Evolutionary conservation across 2,329 filamentous ascomycete genomes (phyloP).

Genomic region (Malbranchea zuffiana): DNA sequence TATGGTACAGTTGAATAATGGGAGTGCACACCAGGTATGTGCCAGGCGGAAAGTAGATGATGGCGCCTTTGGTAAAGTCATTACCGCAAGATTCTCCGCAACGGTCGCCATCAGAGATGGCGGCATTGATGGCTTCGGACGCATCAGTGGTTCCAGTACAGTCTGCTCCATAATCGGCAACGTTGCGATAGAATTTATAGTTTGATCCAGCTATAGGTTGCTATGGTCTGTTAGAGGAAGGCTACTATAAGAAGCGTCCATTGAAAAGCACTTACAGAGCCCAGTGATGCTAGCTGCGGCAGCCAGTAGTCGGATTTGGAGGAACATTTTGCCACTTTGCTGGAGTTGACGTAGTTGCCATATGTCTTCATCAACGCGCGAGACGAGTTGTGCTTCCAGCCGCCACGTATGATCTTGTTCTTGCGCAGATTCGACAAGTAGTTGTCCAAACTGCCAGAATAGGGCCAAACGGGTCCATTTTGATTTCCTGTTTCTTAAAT

Average conservation of each 20-base stretch:
- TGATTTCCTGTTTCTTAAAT: no score
- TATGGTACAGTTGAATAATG: conserved; percentile 20
- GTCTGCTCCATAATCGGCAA: conserved; percentile 26
- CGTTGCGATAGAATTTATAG: no score
- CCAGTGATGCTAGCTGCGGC: conserved; percentile 3
- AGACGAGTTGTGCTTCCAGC: no score
- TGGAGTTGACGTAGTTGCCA: background rate
- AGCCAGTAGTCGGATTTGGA: conserved; percentile 3
- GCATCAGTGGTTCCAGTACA: conserved; percentile 65
- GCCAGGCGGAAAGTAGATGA: conserved; percentile 68
- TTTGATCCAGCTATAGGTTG: no score
- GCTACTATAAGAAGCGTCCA: no score
- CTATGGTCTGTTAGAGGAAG: no score
- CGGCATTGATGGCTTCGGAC: conserved; percentile 74
- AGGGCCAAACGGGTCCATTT: conserved; percentile 6
- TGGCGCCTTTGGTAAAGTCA: conserved; percentile 63
- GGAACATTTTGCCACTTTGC: background rate
- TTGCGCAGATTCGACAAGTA: conserved; percentile 1
- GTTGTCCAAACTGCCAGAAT: conserved; percentile 1
- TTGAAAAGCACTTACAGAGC: no score
- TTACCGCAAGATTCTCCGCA: conserved; percentile 77
- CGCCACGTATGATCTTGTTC: background rate
- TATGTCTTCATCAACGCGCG: no score
- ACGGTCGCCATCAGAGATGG: conserved; percentile 51
- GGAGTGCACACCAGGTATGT: conserved; percentile 18